Evolutionary conservation across 176 grass and related monocot genomes (phyloP).

Genomic region (Triticum turgidum): DNA sequence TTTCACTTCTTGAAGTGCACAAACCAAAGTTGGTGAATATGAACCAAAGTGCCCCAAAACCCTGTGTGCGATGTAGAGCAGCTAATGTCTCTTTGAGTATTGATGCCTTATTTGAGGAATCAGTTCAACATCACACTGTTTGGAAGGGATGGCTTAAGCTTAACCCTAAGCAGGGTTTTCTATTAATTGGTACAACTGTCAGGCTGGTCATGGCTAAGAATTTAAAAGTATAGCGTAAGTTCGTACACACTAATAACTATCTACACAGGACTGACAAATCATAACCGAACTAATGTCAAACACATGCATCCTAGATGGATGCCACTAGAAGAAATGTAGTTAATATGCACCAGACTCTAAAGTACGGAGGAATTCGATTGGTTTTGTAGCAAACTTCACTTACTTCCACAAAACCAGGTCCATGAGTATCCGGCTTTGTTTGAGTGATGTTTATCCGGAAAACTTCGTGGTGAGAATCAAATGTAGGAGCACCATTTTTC

Average conservation of each 20-base stretch:
- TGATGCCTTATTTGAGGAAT: neutral
- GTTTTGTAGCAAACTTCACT: conserved; percentile 5
- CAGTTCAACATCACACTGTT: neutral
- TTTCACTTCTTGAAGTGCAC: neutral
- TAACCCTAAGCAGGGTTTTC: conserved; percentile 14
- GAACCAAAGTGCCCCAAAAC: neutral
- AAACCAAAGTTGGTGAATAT: neutral
- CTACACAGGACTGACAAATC: neutral
- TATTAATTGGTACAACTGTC: neutral
- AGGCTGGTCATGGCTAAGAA: neutral
- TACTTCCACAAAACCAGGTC: conserved; percentile 97
- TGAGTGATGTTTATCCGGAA: conserved; percentile 66
- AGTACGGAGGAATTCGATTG: neutral
- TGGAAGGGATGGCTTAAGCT: neutral
- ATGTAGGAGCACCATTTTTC: conserved; percentile 30
- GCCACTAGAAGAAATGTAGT: conserved; percentile 1
- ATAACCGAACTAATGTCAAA: neutral
- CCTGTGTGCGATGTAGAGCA: neutral
- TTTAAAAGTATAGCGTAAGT: neutral
- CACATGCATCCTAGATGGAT: neutral
- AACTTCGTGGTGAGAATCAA: conserved; percentile 59
- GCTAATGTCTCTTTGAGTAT: neutral
- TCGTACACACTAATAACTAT: neutral
- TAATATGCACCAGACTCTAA: conserved; percentile 2
- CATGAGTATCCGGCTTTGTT: conserved; percentile 48